Percentiles rank a stretch among this genome's conserved stretches.
Evolutionary conservation across 768 basidiomycete genomes (phyloP).

Genomic region (Auriculariales sp.): DNA sequence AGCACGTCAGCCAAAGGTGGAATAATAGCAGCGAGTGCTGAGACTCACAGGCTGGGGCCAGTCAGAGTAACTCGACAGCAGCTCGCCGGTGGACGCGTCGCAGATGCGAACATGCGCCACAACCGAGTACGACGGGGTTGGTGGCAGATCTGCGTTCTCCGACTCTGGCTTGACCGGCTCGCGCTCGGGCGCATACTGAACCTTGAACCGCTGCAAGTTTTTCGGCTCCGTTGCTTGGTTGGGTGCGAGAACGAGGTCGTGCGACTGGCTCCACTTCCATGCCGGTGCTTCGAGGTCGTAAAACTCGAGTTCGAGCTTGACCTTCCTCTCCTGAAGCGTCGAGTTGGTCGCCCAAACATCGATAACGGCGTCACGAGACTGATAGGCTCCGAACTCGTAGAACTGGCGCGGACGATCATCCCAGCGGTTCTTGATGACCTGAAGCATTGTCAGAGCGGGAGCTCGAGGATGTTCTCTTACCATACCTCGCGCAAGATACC

Average conservation of each 20-base stretch:
- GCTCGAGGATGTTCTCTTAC: slow-evolving; percentile 12
- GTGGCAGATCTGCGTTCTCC: slow-evolving; percentile 1
- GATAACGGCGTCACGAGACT: slow-evolving; percentile 12
- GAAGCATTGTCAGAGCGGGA: slow-evolving; percentile 8
- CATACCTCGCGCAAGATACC: slow-evolving; percentile 22
- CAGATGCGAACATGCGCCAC: slow-evolving; percentile 18
- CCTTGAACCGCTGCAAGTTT: slow-evolving; percentile 15
- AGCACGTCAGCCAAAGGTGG: too few relatives aligned
- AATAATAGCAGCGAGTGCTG: too few relatives aligned
- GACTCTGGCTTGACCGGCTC: slow-evolving; percentile 4
- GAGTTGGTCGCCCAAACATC: slow-evolving; percentile 29
- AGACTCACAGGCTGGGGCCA: slow-evolving; percentile 22
- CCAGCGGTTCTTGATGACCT: slow-evolving; percentile 18
- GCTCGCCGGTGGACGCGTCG: slow-evolving; percentile 10
- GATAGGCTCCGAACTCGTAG: slow-evolving; percentile 22
- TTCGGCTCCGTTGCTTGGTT: slow-evolving; percentile 29
- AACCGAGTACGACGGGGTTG: slow-evolving; percentile 16
- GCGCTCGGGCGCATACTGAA: slow-evolving; percentile 12
- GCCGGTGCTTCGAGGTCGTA: slow-evolving; percentile 18
- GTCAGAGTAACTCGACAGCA: slow-evolving; percentile 17
- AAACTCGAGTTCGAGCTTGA: slow-evolving; percentile 18
- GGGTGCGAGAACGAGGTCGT: slow-evolving; percentile 15
- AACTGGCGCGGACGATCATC: slow-evolving; percentile 21
- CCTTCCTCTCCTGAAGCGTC: slow-evolving; percentile 12
- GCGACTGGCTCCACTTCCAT: slow-evolving; percentile 12